These are phyloP conservation scores for Ottelia alismoides DNA, from an alignment of 106 monocot genomes.

Conservation along the genomic window DNA sequence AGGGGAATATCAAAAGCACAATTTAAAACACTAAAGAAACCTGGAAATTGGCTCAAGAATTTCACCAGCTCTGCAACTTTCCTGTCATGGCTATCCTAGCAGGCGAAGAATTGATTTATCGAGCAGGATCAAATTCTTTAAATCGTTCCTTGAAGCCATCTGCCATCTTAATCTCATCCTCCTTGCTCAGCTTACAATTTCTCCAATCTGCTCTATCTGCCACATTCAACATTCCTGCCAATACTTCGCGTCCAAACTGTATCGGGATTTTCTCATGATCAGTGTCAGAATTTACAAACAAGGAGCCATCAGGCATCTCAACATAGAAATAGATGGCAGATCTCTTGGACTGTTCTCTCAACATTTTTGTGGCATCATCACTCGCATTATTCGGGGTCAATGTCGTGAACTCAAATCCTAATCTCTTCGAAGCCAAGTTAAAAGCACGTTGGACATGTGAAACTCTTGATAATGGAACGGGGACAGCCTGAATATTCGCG, in stretches of 20 bases:
- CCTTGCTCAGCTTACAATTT: slow-evolving; percentile 68
- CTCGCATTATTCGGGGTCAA: slow-evolving; percentile 23
- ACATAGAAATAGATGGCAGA: slow-evolving; percentile 67
- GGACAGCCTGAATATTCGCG: slow-evolving; percentile 94
- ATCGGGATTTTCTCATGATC: not conserved
- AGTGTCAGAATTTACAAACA: slow-evolving; percentile 24
- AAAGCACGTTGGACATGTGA: slow-evolving; percentile 44
- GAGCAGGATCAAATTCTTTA: slow-evolving; percentile 65
- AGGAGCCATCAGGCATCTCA: slow-evolving; percentile 64
- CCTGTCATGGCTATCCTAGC: too few relatives aligned
- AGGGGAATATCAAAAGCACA: too few relatives aligned
- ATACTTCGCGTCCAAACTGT: slow-evolving; percentile 45
- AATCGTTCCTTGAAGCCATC: slow-evolving; percentile 71
- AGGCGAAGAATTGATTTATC: too few relatives aligned
- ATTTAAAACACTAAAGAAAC: too few relatives aligned
- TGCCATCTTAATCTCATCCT: slow-evolving; percentile 69
- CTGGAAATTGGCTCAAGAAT: too few relatives aligned
- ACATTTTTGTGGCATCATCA: slow-evolving; percentile 19
- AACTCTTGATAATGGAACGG: slow-evolving; percentile 72
- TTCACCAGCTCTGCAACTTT: too few relatives aligned
- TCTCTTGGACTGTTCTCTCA: slow-evolving; percentile 56
- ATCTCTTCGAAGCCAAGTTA: slow-evolving; percentile 61
- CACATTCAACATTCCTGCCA: slow-evolving; percentile 67
- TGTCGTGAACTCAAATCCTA: slow-evolving; percentile 69
- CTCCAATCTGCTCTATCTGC: slow-evolving; percentile 90